These are phyloP conservation scores for Sherardia arvensis DNA, from an alignment of 257 asterid species.

Conservation along the genomic window DNA sequence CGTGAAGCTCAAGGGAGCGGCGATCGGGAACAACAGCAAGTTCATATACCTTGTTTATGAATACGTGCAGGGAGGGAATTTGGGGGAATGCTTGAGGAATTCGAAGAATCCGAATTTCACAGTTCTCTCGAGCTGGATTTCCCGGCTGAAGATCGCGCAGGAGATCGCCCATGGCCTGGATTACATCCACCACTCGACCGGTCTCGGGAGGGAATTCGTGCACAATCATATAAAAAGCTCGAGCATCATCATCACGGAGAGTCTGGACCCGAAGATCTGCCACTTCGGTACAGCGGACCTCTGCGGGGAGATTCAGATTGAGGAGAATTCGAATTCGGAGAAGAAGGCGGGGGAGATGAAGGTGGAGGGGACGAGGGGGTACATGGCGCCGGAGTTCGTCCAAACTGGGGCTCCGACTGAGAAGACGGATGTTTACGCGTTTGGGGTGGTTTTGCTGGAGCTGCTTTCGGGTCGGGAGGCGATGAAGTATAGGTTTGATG, in stretches of 20 bases:
- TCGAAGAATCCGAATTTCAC: slow-evolving; percentile 50
- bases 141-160: slow-evolving; percentile 53
- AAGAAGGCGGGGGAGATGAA: slow-evolving; percentile 41
- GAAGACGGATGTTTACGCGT: slow-evolving; percentile 70
- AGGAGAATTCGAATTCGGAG: slow-evolving; percentile 25
- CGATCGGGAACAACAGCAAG: slow-evolving; percentile 30
- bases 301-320: slow-evolving; percentile 56
- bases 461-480: slow-evolving; percentile 81
- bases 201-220: slow-evolving; percentile 63
- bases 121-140: slow-evolving; percentile 59
- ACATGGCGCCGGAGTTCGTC: slow-evolving; percentile 90
- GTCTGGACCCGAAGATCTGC: slow-evolving; percentile 55
- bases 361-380: slow-evolving; percentile 80
- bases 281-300: slow-evolving; percentile 92
- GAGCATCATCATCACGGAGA: slow-evolving; percentile 42
- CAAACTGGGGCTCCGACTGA: slow-evolving; percentile 54
- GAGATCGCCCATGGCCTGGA: slow-evolving; percentile 86
- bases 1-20: slow-evolving; percentile 59
- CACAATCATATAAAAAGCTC: slow-evolving; percentile 76
- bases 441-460: slow-evolving; percentile 85
- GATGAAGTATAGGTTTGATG: slow-evolving; percentile 46
- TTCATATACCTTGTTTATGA: slow-evolving; percentile 66
- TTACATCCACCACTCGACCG: slow-evolving; percentile 75
- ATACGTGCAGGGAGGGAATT: slow-evolving; percentile 50
- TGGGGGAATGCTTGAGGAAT: slow-evolving; percentile 56